phyloP scores from a whole-genome alignment of 352 stramenopile species.

The Globisporangium uncinulatum region DNA sequence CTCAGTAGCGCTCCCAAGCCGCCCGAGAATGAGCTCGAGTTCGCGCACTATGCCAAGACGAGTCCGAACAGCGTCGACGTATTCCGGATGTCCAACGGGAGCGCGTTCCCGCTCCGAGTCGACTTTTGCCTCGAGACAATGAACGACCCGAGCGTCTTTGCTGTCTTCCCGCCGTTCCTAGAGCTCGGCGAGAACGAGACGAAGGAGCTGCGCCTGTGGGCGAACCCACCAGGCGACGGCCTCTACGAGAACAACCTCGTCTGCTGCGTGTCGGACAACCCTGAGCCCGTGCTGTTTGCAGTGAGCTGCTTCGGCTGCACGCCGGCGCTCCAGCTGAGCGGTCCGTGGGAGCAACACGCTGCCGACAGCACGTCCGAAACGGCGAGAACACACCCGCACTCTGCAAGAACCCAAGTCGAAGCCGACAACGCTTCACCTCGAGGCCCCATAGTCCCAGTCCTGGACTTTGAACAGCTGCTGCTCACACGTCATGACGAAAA shows the following conservation, averaged over 20 bases:
- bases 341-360: slow-evolving; percentile 80
- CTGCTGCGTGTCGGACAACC: slow-evolving; percentile 90
- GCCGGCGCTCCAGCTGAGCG: slow-evolving; percentile 68
- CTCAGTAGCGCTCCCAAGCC: slow-evolving; percentile 7
- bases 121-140: slow-evolving; percentile 43
- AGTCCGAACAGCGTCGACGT: slow-evolving; percentile 80
- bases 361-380: slow-evolving; percentile 44
- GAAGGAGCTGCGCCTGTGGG: slow-evolving; percentile 89
- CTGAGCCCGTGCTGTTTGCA: slow-evolving; percentile 79
- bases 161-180: slow-evolving; percentile 60
- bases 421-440: slow-evolving; percentile 1
- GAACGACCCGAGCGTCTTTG: slow-evolving; percentile 41
- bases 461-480: slow-evolving; percentile 93
- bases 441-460: slow-evolving; percentile 13
- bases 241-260: slow-evolving; percentile 77
- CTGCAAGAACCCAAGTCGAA: not conserved
- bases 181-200: slow-evolving; percentile 89
- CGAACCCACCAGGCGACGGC: slow-evolving; percentile 63
- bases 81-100: slow-evolving; percentile 91
- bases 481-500: slow-evolving; percentile 84
- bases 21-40: slow-evolving; percentile 42
- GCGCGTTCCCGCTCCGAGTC: slow-evolving; percentile 65
- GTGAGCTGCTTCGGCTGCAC: slow-evolving; percentile 85
- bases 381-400: slow-evolving; percentile 6
- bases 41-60: slow-evolving; percentile 37